phyloP scores from a whole-genome alignment of 1,139 yeast genomes.

The Saccharomyces hybrid region DNA sequence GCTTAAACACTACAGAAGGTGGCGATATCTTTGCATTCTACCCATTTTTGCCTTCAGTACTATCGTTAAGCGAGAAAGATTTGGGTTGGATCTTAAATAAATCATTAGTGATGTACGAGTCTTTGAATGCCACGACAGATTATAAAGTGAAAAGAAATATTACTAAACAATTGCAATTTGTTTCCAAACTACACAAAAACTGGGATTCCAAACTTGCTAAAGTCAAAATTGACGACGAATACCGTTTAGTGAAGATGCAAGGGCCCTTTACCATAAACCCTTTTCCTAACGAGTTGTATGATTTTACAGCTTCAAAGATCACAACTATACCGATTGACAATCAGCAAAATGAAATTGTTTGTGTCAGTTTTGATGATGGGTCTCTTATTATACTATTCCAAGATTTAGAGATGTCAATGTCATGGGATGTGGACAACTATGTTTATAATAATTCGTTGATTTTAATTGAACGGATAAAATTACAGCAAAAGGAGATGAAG shows the following conservation, averaged over 20 bases:
- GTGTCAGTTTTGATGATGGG: constrained; percentile 21
- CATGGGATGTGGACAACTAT: constrained; percentile 20
- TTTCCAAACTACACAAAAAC: constrained; percentile 18
- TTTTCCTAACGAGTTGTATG: constrained; percentile 44
- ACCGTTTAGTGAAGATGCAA: constrained; percentile 30
- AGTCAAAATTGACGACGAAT: constrained; percentile 10
- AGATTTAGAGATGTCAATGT: constrained; percentile 27
- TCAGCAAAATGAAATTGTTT: constrained; percentile 16
- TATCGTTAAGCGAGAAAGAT: constrained; percentile 34
- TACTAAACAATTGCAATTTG: constrained; percentile 30
- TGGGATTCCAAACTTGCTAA: background rate
- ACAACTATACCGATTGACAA: constrained; percentile 27
- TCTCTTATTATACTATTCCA: constrained; percentile 21
- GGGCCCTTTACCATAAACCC: constrained; percentile 50
- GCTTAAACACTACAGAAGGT: constrained; percentile 38
- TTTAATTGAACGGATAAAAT: constrained; percentile 15
- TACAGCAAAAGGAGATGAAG: constrained; percentile 6
- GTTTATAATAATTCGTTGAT: constrained; percentile 20
- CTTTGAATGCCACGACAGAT: constrained; percentile 13
- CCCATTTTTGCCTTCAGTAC: constrained; percentile 46
- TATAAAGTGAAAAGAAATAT: constrained; percentile 18
- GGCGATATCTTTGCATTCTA: constrained; percentile 49
- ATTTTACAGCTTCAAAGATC: constrained; percentile 36
- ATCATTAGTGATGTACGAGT: constrained; percentile 33
- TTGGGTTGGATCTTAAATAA: constrained; percentile 38